Percentiles rank a stretch among this genome's conserved stretches.
phyloP scores from a whole-genome alignment of 2,329 filamentous ascomycete species.

The Pyrenochaeta sp. region DNA sequence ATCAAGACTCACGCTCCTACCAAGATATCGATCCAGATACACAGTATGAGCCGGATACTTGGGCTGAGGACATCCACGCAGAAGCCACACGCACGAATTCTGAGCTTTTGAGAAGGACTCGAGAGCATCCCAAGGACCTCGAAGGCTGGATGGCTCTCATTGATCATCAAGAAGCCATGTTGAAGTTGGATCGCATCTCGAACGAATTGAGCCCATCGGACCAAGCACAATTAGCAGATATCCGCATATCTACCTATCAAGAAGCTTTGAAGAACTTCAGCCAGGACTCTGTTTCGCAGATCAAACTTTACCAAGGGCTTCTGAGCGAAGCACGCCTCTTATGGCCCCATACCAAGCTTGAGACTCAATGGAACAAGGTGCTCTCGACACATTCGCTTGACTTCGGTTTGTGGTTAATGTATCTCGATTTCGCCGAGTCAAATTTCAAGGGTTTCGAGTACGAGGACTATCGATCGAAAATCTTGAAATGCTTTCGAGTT shows the following conservation, averaged over 20 bases:
- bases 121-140: conserved; percentile 71
- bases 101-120: conserved; percentile 69
- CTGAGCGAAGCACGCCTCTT: conserved; percentile 77
- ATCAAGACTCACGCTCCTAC: no score
- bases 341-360: conserved; percentile 71
- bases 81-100: conserved; percentile 61
- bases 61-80: conserved; percentile 21
- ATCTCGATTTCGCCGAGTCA: conserved; percentile 75
- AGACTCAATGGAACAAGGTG: conserved; percentile 70
- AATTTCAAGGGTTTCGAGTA: conserved; percentile 72
- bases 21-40: conserved; percentile 54
- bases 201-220: conserved; percentile 66
- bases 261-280: conserved; percentile 71
- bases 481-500: conserved; percentile 63
- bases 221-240: conserved; percentile 73
- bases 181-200: conserved; percentile 58
- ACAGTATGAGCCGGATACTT: conserved; percentile 39
- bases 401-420: conserved; percentile 74
- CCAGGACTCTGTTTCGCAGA: conserved; percentile 55
- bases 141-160: conserved; percentile 81
- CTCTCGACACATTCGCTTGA: conserved; percentile 63
- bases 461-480: conserved; percentile 68
- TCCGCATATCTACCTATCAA: conserved; percentile 81
- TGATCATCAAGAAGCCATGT: conserved; percentile 74
- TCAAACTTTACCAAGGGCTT: conserved; percentile 70